Percentiles rank a stretch among this genome's conserved stretches.
Conservation (phyloP, 345 rosid genomes). For the Noccaea caerulescens region DNA sequence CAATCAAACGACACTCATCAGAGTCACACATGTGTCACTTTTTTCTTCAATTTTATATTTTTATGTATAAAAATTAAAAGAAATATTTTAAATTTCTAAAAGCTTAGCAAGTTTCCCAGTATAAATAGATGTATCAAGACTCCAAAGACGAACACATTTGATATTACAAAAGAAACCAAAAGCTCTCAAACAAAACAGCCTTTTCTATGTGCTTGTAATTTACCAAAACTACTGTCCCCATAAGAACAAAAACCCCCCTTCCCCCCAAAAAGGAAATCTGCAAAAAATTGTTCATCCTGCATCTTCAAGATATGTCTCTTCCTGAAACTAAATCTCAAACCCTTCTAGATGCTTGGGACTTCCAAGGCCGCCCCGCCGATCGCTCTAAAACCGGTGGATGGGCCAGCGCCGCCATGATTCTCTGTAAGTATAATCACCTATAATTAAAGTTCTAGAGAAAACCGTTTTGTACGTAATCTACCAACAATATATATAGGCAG, state of each 20-base stretch:
- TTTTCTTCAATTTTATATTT: constrained; percentile 19
- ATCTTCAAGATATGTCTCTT: constrained; percentile 50
- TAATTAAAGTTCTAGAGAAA: neutral
- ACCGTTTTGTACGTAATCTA: neutral
- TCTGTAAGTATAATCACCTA: constrained; percentile 53
- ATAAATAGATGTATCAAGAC: constrained; percentile 42
- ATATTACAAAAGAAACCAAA: constrained; percentile 33
- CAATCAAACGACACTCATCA: constrained; percentile 41
- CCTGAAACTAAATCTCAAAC: constrained; percentile 57
- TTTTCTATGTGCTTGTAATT: constrained; percentile 23
- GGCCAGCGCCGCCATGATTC: constrained; percentile 89
- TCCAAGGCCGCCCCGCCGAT: constrained; percentile 75
- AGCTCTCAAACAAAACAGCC: constrained; percentile 42
- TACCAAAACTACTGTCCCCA: constrained; percentile 11
- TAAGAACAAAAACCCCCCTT: neutral
- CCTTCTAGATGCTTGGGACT: constrained; percentile 91
- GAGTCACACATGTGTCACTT: constrained; percentile 44
- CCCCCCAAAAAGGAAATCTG: neutral
- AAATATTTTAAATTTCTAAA: neutral
- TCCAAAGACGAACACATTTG: constrained; percentile 28
- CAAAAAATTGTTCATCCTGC: neutral
- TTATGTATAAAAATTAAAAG: neutral
- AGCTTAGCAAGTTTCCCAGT: constrained; percentile 37
- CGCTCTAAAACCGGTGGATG: constrained; percentile 81
- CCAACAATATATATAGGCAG: neutral